Percentiles rank a stretch among this genome's conserved stretches.
Conservation (phyloP, 1,284 basidiomycete genomes). For the Cerioporus squamosus region DNA sequence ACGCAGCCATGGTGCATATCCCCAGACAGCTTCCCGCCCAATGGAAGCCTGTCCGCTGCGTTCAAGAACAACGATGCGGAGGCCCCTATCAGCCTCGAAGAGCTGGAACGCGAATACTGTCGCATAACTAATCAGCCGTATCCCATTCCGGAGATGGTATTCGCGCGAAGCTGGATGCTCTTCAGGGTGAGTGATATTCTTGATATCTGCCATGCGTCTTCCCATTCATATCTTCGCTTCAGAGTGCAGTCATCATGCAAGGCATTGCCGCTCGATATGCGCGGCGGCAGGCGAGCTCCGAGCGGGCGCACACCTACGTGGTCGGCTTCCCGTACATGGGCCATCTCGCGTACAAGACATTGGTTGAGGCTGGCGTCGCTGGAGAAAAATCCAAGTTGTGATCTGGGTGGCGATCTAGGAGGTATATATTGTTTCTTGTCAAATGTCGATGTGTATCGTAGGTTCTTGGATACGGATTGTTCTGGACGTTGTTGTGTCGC, state of each 20-base stretch:
- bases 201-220: neutral
- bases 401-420: neutral
- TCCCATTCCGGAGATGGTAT: conserved; percentile 77
- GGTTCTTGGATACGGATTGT: too few relatives aligned
- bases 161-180: conserved; percentile 86
- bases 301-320: conserved; percentile 22
- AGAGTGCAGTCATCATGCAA: conserved; percentile 89
- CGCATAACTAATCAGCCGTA: conserved; percentile 60
- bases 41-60: conserved; percentile 36
- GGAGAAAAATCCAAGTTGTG: conserved; percentile 20
- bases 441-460: too few relatives aligned
- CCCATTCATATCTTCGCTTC: conserved; percentile 2
- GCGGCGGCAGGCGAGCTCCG: conserved; percentile 26
- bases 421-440: too few relatives aligned
- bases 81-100: conserved; percentile 72
- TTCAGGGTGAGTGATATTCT: conserved; percentile 66
- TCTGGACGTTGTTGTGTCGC: too few relatives aligned
- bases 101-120: conserved; percentile 81
- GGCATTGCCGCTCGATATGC: conserved; percentile 85
- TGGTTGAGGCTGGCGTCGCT: conserved; percentile 22
- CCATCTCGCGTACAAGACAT: conserved; percentile 18
- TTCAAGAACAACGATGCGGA: conserved; percentile 66
- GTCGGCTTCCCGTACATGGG: conserved; percentile 25
- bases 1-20: conserved; percentile 85
- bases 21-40: conserved; percentile 33